Evolutionary conservation across 768 basidiomycete species (phyloP), one percentile per base, ranked within the genome.

Genomic region (Rhodotorula paludigena): DNA sequence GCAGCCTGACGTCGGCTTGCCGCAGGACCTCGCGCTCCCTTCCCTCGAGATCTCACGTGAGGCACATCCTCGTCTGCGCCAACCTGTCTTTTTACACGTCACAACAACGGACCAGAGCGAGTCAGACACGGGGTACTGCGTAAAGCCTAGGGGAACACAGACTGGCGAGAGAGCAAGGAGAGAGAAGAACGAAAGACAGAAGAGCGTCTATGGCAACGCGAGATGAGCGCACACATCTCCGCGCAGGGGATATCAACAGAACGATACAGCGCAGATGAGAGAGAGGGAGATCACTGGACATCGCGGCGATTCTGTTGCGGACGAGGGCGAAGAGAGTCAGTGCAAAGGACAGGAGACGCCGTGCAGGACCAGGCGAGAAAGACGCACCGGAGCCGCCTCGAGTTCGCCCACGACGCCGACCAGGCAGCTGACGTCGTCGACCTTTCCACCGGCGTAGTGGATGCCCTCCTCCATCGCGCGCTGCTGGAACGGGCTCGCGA

Each of bases 401-500:
- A 73, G 42, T 56, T 73, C 72, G 2, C 72, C 72, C 16, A 73
- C 65, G 0, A 73, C 72, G 3, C 66, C 72, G 11, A 73, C 64
- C 51, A 73, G 30, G 38, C 65, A 67, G 20, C 68, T 73, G 14
- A 73, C 59, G 33, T 73, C 72, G 38, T 76, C 75, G 30, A 62
- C 60, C 63, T 76, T 76, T 6, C 76, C 76, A 0, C 76, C 76
- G 1, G 70, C 73, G 30, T 71, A 76, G 57, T 75, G 68, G 30
- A 74, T 59, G 5, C 75, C 75, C 21, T 76, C 73, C 60, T 74
- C 75, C 38, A 75, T 70, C 25, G 75, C 75, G 44, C 72, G 51
- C 60, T 75, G 72, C 63, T 75, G 74, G 60, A 76, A 76, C 38
- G 76, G 76, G 47, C 68, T 71, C 36, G 67, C 68, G 18, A 75